These are phyloP conservation scores for Talaromyces stipitatus DNA, from an alignment of 495 filamentous ascomycete species.

Conservation along the genomic window DNA sequence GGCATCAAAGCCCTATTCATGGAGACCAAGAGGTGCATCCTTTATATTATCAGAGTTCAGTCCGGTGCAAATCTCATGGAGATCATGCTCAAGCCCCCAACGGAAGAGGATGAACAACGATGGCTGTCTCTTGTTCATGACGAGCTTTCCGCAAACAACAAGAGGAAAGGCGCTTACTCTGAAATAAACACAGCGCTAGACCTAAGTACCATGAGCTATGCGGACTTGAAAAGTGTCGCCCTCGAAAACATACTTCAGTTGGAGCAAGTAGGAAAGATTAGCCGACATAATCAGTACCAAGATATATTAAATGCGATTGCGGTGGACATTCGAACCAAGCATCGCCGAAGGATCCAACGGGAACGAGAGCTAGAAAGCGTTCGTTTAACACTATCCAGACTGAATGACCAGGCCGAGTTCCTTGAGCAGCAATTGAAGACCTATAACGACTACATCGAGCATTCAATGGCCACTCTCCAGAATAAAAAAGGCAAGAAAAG, in stretches of 20 bases:
- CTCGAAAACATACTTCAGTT: conserved; percentile 90
- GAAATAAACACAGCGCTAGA: conserved; percentile 80
- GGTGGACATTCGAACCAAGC: conserved; percentile 93
- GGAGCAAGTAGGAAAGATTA: conserved; percentile 77
- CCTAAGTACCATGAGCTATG: conserved; percentile 82
- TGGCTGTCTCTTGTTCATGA: conserved; percentile 81
- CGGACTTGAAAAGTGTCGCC: conserved; percentile 83
- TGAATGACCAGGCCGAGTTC: conserved; percentile 87
- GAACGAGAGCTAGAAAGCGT: conserved; percentile 87
- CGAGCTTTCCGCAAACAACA: conserved; percentile 62
- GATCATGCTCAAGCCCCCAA: conserved; percentile 86
- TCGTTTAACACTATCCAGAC: conserved; percentile 68
- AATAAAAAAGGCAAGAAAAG: conserved; percentile 94
- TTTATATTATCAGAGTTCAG: conserved; percentile 97
- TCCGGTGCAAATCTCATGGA: conserved; percentile 87
- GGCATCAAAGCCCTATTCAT: conserved; percentile 89
- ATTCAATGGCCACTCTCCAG: conserved; percentile 97
- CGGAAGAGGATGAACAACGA: conserved; percentile 76
- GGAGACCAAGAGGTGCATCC: conserved; percentile 93
- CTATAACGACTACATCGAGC: conserved; percentile 99
- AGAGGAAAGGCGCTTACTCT: conserved; percentile 77
- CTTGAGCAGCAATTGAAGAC: conserved; percentile 91
- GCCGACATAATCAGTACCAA: conserved; percentile 89
- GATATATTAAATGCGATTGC: conserved; percentile 95
- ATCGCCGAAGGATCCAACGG: conserved; percentile 81